Evolutionary conservation across 78 protist species (phyloP), one percentile per base, ranked within the genome.

Genomic region (Tieghemostelium lacteum): DNA sequence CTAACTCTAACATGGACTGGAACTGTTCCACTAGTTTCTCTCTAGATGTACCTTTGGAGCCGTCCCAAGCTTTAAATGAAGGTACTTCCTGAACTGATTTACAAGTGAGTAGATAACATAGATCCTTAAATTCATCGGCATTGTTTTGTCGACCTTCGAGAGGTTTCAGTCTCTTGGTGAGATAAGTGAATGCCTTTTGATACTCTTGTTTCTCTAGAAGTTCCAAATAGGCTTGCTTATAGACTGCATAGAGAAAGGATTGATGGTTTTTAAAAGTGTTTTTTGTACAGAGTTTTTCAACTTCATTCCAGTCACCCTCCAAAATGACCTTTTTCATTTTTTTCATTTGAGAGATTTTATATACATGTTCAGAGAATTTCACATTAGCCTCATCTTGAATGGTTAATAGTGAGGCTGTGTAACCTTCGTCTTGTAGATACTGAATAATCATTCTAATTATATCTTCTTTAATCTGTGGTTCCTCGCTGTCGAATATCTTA

Each of bases 221-320:
- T 77, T 97, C 98, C 22, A 97, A 83, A 75, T 64, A 97, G 37
- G 94, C 96, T 88, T 93, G 95, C 40, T 92, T 89, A 75, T 96
- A 80, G 22, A 93, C 96, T 17, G 86, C 93, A 58, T 92, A 95
- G 3, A 92, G 78, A 54, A 96, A 88, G 4, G 61, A 57, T 72
- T 93, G 86, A 36, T 85, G 69, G 19, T 40, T 33, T 39, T 70
- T 60, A 39, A 73, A 75, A 37, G 75, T 52, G 19, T 22, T 49
- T 50, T 61, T 86, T 36, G 63, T 16, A 54, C 71, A 65, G 0
- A 94, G 45, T 65, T 87, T 75, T 62, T 96, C 97, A 17, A 95
- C 96, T 17, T 96, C 98, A 16, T 67, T 29, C 98, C 98, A 96
- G 12, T 93, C 96, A 22, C 97, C 97, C 1, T 93, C 93, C 4